Evolutionary conservation across 306 rosid genomes (phyloP).

Genomic region (barrel medic (Medicago truncatula)): MtrunA17r5.0-ANR NC_053046.1:1016501-1017000

Average conservation of each 20-base stretch:
- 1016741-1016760: not conserved
- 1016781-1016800: constrained; percentile 1
- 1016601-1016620: not conserved
- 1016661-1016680: not conserved
- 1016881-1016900: no score
- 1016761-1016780: not conserved
- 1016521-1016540: not conserved
- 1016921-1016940: no score
- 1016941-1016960: no score
- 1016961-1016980: no score
- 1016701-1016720: not conserved
- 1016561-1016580: not conserved
- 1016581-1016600: not conserved
- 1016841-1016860: not conserved
- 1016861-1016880: not conserved
- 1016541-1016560: not conserved
- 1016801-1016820: not conserved
- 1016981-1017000: no score
- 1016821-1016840: not conserved
- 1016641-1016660: not conserved
- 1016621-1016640: not conserved
- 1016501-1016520: no score
- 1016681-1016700: not conserved
- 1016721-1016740: not conserved
- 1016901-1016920: no score